Conservation (phyloP, 495 filamentous ascomycete genomes). For the Pyrenula aspistea region DNA sequence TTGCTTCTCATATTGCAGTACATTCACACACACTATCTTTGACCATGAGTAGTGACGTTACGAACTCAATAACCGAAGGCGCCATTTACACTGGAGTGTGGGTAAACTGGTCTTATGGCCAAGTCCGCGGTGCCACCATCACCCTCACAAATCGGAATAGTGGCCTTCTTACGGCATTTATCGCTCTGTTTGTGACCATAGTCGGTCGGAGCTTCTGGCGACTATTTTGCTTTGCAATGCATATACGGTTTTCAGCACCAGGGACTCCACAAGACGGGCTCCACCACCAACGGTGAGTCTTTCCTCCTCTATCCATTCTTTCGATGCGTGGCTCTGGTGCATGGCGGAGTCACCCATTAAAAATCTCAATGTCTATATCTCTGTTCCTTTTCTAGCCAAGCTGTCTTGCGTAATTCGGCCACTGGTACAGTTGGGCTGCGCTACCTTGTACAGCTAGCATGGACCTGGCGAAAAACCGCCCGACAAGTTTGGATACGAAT, state of each 20-base stretch:
- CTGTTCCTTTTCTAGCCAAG: not conserved
- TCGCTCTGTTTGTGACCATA: conserved; percentile 9
- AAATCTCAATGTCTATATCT: not conserved
- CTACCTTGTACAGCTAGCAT: not conserved
- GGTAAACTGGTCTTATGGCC: conserved; percentile 11
- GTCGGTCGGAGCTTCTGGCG: conserved; percentile 9
- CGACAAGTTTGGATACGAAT: not conserved
- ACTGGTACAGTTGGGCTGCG: not conserved
- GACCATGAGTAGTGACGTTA: not conserved
- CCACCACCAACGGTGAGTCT: not conserved
- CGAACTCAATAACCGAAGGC: not conserved
- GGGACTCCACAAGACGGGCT: not conserved
- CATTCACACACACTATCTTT: not conserved
- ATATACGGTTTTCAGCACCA: not conserved
- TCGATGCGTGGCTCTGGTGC: not conserved
- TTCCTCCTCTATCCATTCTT: not conserved
- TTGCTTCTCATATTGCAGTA: not conserved
- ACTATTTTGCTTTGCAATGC: conserved; percentile 3
- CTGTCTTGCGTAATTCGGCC: not conserved
- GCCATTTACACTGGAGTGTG: conserved; percentile 7
- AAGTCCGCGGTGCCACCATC: conserved; percentile 7
- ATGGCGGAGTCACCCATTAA: not conserved
- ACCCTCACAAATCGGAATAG: conserved; percentile 5
- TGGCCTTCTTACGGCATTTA: conserved; percentile 8
- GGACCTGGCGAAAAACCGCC: not conserved